Base-by-base conservation (phyloP, 192 early-diverging fungal genomes). In the Gryganskiella cystojenkinii region DNA sequence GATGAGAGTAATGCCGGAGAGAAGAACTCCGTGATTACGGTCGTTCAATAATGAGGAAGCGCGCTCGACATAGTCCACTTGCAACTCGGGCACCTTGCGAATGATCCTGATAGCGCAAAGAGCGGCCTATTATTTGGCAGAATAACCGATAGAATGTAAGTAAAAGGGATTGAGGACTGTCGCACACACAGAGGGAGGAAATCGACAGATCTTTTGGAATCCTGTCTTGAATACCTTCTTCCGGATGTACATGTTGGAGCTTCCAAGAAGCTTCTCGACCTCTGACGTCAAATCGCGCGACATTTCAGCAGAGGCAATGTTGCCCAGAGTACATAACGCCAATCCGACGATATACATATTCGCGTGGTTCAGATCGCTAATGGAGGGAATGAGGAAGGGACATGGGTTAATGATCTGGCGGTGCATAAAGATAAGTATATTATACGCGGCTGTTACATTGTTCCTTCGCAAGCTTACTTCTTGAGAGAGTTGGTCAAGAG, bases 261-360 rank as follows among this genome's bases (percentile, higher is more conserved):
- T 93, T 19, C 90, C 92, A 51, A 99, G 81, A 58, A 99, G 83
- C 80, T 93, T 92, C 80, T 98, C 96, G 9, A 99, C 95, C 71
- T 99, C 98, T 54, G 87, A 86, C 13, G 91, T 93, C 69, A 99
- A 76, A 80, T 99, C 98, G 52, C 94, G 89, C 30, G 96, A 92
- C 89, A 99, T 98, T 80, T 95, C 98, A 0, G 90, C 86, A 46
- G 96, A 97, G n/a, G 95, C 95, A 70, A 99, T 96, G 71, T 98
- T 97, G 19, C 96, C 95, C 71, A 99, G 68, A 0, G 98, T 98
- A 82, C 95, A 96, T 25, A 99, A 90, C 17, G 97, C 98, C 60
- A 99, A 86, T 35, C 97, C 97, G n/a, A 98, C 94, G 45, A 98
- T 90, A 65, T 96, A 97, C 91, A 96, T 96, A 84, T 98, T 97